phyloP scores from a whole-genome alignment of 2,329 filamentous ascomycete species.

The Stemphylium vesicarium region DNA sequence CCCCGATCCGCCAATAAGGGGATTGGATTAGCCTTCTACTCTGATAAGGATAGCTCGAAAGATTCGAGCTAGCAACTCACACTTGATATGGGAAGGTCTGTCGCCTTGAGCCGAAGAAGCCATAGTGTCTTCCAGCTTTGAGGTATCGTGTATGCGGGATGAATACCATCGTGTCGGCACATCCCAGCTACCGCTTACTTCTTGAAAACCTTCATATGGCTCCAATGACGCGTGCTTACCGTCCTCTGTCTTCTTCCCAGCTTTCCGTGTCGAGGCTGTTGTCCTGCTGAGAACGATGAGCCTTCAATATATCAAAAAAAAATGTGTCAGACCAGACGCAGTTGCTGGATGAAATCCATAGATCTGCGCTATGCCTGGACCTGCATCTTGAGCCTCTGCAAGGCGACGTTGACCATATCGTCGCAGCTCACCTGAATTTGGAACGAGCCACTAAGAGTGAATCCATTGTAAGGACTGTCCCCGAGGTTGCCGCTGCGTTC shows the following conservation, averaged over 20 bases:
- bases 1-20: background rate
- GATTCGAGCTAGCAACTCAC: background rate
- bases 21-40: too few relatives aligned
- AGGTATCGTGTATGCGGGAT: too few relatives aligned
- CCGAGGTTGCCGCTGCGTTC: background rate
- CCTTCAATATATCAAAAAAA: background rate
- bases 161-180: too few relatives aligned
- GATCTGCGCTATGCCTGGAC: background rate
- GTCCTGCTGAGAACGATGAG: background rate
- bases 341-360: background rate
- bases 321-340: background rate
- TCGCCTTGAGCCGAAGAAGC: background rate
- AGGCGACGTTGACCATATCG: background rate
- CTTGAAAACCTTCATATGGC: background rate
- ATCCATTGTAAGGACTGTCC: background rate
- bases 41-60: background rate
- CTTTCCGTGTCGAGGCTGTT: background rate
- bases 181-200: too few relatives aligned
- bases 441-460: background rate
- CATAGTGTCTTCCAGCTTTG: background rate
- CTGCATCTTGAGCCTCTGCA: background rate
- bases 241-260: background rate
- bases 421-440: too few relatives aligned
- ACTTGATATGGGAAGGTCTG: background rate
- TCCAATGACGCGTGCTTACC: background rate